phyloP scores from a whole-genome alignment of 2,329 filamentous ascomycete genomes.

The Pseudocercospora crystallina region DNA sequence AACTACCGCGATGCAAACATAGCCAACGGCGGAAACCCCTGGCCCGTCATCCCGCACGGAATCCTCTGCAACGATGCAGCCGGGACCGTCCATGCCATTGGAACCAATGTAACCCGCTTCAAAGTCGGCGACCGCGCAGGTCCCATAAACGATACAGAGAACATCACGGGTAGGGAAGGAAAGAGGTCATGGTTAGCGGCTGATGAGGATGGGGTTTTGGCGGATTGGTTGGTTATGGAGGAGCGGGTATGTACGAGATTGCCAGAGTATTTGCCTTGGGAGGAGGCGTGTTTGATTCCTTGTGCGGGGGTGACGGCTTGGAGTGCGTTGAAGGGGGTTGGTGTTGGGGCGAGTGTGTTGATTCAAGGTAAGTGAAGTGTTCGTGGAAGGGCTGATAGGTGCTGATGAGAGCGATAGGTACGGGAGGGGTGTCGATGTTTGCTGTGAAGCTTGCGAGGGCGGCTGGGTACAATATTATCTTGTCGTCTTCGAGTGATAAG shows the following conservation, averaged over 20 bases:
- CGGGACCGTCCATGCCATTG: slow-evolving; percentile 28
- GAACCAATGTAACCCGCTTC: slow-evolving; percentile 20
- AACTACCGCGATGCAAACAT: slow-evolving; percentile 52
- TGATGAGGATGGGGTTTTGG: slow-evolving; percentile 57
- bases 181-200: slow-evolving; percentile 52
- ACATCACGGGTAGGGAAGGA: slow-evolving; percentile 41
- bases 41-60: slow-evolving; percentile 28
- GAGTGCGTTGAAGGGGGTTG: slow-evolving; percentile 35
- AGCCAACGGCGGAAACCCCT: slow-evolving; percentile 34
- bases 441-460: slow-evolving; percentile 26
- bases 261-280: slow-evolving; percentile 56
- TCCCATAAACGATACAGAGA: slow-evolving; percentile 42
- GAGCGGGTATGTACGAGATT: slow-evolving; percentile 50
- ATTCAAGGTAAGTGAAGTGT: slow-evolving; percentile 42
- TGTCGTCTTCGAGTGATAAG: slow-evolving; percentile 57
- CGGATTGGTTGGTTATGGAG: slow-evolving; percentile 58
- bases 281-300: slow-evolving; percentile 60
- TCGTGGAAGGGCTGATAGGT: background rate
- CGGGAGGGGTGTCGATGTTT: slow-evolving; percentile 28
- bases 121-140: slow-evolving; percentile 25
- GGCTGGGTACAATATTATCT: slow-evolving; percentile 46
- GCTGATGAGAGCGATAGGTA: slow-evolving; percentile 27
- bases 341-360: slow-evolving; percentile 43
- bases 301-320: slow-evolving; percentile 60
- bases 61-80: slow-evolving; percentile 38